These are phyloP conservation scores for Musa troglodytarum DNA, from an alignment of 176 grass and related monocot species.

Conservation along the genomic window DNA sequence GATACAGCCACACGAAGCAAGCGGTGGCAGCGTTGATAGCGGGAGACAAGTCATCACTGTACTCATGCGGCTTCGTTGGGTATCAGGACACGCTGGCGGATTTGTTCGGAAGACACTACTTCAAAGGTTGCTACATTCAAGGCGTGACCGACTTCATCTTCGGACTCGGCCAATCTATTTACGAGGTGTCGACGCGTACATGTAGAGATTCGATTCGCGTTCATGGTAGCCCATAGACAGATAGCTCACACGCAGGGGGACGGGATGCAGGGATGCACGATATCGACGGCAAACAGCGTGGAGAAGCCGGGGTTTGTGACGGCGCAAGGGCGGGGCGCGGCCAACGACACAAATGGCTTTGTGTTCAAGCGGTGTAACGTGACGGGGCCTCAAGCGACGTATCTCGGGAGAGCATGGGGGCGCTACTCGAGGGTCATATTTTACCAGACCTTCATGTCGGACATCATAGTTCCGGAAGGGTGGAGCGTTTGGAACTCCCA, in stretches of 20 bases:
- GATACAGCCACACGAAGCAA: background rate
- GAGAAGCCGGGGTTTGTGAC: background rate
- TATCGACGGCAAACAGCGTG: background rate
- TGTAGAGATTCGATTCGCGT: too few relatives aligned
- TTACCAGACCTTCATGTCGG: constrained; percentile 33
- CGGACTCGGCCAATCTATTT: constrained; percentile 49
- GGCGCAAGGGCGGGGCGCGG: background rate
- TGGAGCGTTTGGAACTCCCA: constrained; percentile 55
- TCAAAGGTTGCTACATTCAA: constrained; percentile 48
- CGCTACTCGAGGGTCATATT: background rate
- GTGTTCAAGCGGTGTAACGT: background rate
- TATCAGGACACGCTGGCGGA: constrained; percentile 68
- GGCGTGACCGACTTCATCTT: constrained; percentile 69
- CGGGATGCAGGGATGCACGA: background rate
- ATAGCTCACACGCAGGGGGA: too few relatives aligned
- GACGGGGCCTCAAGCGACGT: background rate
- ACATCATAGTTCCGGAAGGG: constrained; percentile 33
- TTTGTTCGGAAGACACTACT: constrained; percentile 51
- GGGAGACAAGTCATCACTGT: constrained; percentile 48
- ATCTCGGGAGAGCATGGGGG: background rate
- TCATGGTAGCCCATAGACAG: too few relatives aligned
- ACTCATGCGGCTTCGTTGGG: constrained; percentile 47
- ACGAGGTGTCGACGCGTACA: too few relatives aligned
- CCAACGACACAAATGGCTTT: background rate
- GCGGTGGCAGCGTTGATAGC: constrained; percentile 48